phyloP scores from a whole-genome alignment of 1,284 basidiomycete genomes.

The Rhodotorula sp. region DNA sequence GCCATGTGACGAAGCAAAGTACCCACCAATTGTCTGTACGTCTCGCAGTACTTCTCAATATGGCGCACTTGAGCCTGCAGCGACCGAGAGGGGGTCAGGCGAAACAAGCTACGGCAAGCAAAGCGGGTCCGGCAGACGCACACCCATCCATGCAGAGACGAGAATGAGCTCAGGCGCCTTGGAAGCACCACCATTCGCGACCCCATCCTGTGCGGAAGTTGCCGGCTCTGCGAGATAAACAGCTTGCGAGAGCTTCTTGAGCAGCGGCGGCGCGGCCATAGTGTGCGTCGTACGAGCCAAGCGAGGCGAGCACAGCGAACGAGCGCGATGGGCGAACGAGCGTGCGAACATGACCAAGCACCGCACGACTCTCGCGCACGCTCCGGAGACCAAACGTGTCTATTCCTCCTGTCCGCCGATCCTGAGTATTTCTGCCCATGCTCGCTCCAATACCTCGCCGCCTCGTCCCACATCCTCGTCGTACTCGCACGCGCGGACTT shows the following conservation, averaged over 20 bases:
- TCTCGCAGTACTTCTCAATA: constrained; percentile 27
- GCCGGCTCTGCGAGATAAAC: constrained; percentile 23
- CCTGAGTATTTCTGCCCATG: constrained; percentile 26
- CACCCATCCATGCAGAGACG: constrained; percentile 24
- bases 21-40: constrained; percentile 24
- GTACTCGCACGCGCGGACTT: constrained; percentile 17
- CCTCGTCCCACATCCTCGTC: constrained; percentile 10
- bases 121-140: neutral
- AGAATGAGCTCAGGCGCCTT: constrained; percentile 9
- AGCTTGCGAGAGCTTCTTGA: constrained; percentile 15
- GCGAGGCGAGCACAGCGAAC: neutral
- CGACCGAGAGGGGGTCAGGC: neutral
- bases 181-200: neutral
- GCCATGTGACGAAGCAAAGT: too few species aligned
- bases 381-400: neutral
- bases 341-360: neutral
- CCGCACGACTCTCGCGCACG: neutral
- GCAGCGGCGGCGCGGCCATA: constrained; percentile 4
- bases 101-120: accelerated
- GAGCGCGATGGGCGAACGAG: neutral
- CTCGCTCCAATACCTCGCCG: constrained; percentile 17
- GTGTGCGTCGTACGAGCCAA: too few species aligned
- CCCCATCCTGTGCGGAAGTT: neutral
- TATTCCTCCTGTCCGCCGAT: constrained; percentile 22
- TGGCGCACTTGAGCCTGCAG: constrained; percentile 34